These are phyloP conservation scores for Pisolithus marmoratus DNA, from an alignment of 768 basidiomycete species.

Conservation along the genomic window DNA sequence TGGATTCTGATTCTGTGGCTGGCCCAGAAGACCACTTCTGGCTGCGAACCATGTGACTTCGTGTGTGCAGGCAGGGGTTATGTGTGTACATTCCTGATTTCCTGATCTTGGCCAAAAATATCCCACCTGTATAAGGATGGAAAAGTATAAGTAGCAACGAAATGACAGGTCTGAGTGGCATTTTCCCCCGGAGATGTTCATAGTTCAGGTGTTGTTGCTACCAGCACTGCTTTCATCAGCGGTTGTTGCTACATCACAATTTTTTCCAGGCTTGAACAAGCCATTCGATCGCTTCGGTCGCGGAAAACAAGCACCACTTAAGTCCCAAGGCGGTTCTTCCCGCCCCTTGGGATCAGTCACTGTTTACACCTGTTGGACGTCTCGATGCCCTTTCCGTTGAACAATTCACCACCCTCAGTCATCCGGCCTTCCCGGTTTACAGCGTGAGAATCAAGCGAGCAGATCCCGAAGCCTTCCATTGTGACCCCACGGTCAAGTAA, in stretches of 20 bases:
- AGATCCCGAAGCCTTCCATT: constrained; percentile 19
- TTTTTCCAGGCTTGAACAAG: constrained; percentile 8
- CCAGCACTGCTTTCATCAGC: constrained; percentile 13
- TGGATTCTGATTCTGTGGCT: too few relatives aligned
- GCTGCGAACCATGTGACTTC: too few relatives aligned
- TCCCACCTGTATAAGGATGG: too few relatives aligned
- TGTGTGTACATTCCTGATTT: too few relatives aligned
- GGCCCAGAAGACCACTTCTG: too few relatives aligned
- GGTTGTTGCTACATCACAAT: constrained; percentile 17
- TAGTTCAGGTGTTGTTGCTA: not conserved
- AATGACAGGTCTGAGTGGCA: too few relatives aligned
- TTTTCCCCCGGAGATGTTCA: constrained; percentile 7
- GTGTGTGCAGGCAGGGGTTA: too few relatives aligned
- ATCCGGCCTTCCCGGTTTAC: constrained; percentile 41
- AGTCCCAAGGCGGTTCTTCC: not conserved
- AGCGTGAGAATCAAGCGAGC: constrained; percentile 36
- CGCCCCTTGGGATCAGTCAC: not conserved
- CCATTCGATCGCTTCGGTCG: not conserved
- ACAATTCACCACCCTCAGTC: constrained; percentile 33
- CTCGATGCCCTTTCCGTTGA: constrained; percentile 22
- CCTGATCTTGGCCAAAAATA: too few relatives aligned
- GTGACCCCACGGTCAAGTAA: constrained; percentile 36
- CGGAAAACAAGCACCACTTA: not conserved
- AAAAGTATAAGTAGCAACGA: too few relatives aligned
- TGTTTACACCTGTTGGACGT: constrained; percentile 29